phyloP scores from a whole-genome alignment of 2,329 filamentous ascomycete species.

The Neocucurbitaria cava region DNA sequence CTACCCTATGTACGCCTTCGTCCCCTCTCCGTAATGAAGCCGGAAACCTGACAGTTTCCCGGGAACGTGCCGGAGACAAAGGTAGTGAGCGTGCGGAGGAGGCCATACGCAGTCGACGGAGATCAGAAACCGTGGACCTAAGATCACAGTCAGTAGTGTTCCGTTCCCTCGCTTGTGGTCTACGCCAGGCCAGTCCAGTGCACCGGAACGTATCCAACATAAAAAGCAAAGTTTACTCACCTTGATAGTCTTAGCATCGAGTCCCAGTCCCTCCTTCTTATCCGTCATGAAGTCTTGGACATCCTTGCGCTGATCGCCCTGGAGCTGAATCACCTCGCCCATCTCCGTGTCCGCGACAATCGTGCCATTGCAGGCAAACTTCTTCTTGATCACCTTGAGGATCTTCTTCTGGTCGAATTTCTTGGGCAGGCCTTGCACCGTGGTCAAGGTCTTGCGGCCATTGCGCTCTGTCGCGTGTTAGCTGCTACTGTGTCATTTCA shows the following conservation, averaged over 20 bases:
- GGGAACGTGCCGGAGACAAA: not conserved
- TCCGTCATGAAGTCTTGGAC: conserved; percentile 96
- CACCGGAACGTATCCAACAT: no score
- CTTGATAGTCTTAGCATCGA: conserved; percentile 98
- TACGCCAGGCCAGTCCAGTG: no score
- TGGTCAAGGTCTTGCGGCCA: conserved; percentile 99
- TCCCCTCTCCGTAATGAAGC: not conserved
- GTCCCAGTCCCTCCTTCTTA: conserved; percentile 92
- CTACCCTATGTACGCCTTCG: not conserved
- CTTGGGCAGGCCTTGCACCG: conserved; percentile 97
- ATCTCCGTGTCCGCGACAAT: conserved; percentile 95
- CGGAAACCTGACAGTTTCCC: not conserved
- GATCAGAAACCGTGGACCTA: conserved; percentile 48
- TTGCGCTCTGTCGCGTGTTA: conserved; percentile 82
- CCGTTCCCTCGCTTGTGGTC: not conserved
- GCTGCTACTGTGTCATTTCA: conserved; percentile 27
- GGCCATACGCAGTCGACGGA: not conserved
- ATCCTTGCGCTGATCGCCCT: conserved; percentile 99
- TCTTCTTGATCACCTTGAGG: conserved; percentile 99
- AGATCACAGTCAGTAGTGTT: not conserved
- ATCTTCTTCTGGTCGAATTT: conserved; percentile 99
- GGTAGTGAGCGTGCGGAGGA: not conserved
- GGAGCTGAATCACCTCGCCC: conserved; percentile 99
- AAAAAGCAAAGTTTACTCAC: conserved; percentile 60
- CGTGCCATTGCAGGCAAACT: conserved; percentile 99